Evolutionary conservation across 2,329 filamentous ascomycete genomes (phyloP).

Genomic region (Pyrenophora graminea): DNA sequence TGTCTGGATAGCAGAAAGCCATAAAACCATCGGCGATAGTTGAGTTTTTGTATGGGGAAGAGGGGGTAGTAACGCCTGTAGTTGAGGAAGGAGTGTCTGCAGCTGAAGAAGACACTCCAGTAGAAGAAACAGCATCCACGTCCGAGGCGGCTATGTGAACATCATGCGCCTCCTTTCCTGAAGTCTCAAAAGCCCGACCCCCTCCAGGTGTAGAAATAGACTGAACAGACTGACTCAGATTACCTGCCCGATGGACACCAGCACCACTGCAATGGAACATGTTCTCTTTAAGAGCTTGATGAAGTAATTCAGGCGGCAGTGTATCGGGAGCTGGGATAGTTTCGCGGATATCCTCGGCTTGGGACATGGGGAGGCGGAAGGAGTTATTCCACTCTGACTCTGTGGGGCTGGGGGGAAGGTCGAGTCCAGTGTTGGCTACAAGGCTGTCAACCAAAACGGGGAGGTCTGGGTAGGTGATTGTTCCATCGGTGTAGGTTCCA

Average conservation of each 20-base stretch:
- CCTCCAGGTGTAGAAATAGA: background rate
- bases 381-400: background rate
- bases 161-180: too few species aligned
- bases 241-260: conserved; percentile 10
- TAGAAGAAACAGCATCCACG: too few species aligned
- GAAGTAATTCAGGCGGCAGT: background rate
- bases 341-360: background rate
- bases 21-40: too few species aligned
- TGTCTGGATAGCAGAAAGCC: too few species aligned
- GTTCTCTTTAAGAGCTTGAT: background rate
- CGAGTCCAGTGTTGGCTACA: background rate
- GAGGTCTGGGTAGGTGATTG: background rate
- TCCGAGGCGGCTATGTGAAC: too few species aligned
- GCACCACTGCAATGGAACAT: conserved; percentile 8
- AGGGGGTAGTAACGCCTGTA: background rate
- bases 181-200: too few species aligned
- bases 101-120: too few species aligned
- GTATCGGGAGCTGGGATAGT: background rate
- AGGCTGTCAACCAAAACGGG: too few species aligned
- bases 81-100: too few species aligned
- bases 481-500: background rate
- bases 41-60: background rate
- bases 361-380: background rate
- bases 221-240: conserved; percentile 7
- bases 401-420: background rate